A percentile compares a stretch with the other conserved stretches of the same genome.
Evolutionary conservation across 768 basidiomycete genomes (phyloP).

Genomic region (Saitozyma podzolica): DNA sequence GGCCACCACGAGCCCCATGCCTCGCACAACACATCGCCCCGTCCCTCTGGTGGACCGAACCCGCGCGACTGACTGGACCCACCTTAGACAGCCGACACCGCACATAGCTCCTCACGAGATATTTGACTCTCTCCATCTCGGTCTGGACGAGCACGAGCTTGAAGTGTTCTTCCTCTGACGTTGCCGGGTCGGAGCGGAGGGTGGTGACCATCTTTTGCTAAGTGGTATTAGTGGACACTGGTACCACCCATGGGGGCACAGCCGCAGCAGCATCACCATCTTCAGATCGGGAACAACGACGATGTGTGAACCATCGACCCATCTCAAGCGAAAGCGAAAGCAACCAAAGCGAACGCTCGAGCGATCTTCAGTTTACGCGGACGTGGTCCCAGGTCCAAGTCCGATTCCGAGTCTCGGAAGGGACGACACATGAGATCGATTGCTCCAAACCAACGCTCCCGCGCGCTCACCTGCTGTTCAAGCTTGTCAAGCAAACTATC

Average conservation of each 20-base stretch:
- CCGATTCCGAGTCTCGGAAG: neutral
- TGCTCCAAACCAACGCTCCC: too few relatives aligned
- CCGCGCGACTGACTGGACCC: slow-evolving; percentile 4
- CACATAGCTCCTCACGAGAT: slow-evolving; percentile 84
- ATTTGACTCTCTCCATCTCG: slow-evolving; percentile 91
- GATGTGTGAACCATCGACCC: too few relatives aligned
- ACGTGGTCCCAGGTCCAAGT: neutral
- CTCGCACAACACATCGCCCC: neutral
- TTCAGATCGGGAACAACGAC: too few relatives aligned
- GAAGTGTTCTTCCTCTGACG: slow-evolving; percentile 90
- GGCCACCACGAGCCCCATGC: neutral
- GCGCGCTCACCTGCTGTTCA: slow-evolving; percentile 46
- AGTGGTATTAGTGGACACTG: neutral
- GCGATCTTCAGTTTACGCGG: neutral
- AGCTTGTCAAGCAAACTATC: slow-evolving; percentile 48
- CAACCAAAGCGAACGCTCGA: too few relatives aligned
- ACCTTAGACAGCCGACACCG: slow-evolving; percentile 85
- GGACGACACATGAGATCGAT: neutral
- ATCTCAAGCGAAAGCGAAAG: too few relatives aligned
- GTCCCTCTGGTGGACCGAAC: too few relatives aligned
- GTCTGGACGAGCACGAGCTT: slow-evolving; percentile 90
- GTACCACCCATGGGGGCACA: too few relatives aligned
- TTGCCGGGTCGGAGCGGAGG: slow-evolving; percentile 74
- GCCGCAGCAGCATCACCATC: too few relatives aligned
- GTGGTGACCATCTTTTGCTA: slow-evolving; percentile 75